Evolutionary conservation across 2,329 filamentous ascomycete genomes (phyloP), one percentile per base, ranked within the genome.

Genomic region (Capronia coronata): DNA sequence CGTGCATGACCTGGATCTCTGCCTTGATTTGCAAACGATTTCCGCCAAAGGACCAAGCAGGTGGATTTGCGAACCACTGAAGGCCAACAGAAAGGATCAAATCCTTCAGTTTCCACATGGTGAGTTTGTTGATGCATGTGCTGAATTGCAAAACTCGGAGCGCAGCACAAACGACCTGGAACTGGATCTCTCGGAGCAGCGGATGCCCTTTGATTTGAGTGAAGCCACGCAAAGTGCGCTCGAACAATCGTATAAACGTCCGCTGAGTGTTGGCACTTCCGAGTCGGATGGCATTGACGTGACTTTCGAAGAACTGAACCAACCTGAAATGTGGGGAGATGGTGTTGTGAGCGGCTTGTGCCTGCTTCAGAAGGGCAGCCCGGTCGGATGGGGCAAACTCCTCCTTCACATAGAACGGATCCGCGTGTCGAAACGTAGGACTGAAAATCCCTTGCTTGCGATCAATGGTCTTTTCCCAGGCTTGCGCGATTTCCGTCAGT

Each of bases 371-470:
- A 56, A 96, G 73, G 11, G 78, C 71, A 49, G 83, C 80, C 61
- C 87, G 84, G 63, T 96, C 89, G 48, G 87, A 94, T 1, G 93
- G 91, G 3, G 91, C 86, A 62, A 96, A 94, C 63, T 99, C 93
- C 65, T 93, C 84, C 62, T 85, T 91, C 29, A 89, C 72, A 60
- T 89, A 93, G 69, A 99, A 94, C 0, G 94, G 90, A 64, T 98
- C 90, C 0, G 80, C 74, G 58, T 90, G 86, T 42, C 78, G 75
- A 60, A 94, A 78, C 6, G 74, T 71, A 27, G 78, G 74, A 63
- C 83, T 87, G 69, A 98, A 98, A 18, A 97, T 76, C 9, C 93
- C 93, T 45, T 84, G 77, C 55, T 80, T 81, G 59, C 80, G 83
- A 51, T 86, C 78, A 39, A 96, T 82, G 2, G 86, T 93, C 49